phyloP scores from a whole-genome alignment of 352 stramenopile genomes.

The Pythium chondricola region DNA sequence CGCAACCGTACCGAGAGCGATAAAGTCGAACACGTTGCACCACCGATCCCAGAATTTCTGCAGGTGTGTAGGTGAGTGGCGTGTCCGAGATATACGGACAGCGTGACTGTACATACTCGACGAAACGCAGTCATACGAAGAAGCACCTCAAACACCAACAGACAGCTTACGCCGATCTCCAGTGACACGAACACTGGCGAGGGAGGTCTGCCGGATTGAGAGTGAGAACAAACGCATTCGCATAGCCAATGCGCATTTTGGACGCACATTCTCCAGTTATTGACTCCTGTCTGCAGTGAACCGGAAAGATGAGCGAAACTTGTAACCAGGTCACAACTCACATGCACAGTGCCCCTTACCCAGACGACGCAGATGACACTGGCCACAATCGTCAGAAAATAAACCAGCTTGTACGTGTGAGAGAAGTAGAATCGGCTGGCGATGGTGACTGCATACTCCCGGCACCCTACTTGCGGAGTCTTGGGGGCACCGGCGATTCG shows the following conservation, averaged over 20 bases:
- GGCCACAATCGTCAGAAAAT: slow-evolving; percentile 74
- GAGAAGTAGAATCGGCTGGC: slow-evolving; percentile 83
- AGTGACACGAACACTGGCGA: slow-evolving; percentile 77
- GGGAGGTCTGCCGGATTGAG: slow-evolving; percentile 30
- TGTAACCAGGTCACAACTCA: neutral
- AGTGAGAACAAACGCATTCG: neutral
- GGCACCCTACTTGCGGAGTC: slow-evolving; percentile 43
- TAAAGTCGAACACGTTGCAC: slow-evolving; percentile 81
- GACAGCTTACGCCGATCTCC: slow-evolving; percentile 65
- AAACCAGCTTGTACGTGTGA: slow-evolving; percentile 62
- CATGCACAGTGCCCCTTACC: slow-evolving; percentile 23
- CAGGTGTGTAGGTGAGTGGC: neutral
- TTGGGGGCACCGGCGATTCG: neutral
- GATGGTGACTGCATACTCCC: slow-evolving; percentile 67
- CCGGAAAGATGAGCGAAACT: neutral
- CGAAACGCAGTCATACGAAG: slow-evolving; percentile 80
- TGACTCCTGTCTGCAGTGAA: slow-evolving; percentile 49
- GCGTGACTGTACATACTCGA: slow-evolving; percentile 32
- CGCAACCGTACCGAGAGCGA: slow-evolving; percentile 44
- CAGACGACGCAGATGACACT: slow-evolving; percentile 69
- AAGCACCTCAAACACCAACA: slow-evolving; percentile 75
- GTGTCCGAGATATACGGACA: too few relatives aligned
- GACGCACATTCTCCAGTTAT: slow-evolving; percentile 67
- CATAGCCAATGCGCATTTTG: neutral
- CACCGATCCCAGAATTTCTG: slow-evolving; percentile 81